A percentile compares a stretch with the other conserved stretches of the same genome.
These are phyloP conservation scores for Peniophora sp. DNA, from an alignment of 1,284 basidiomycete species.

Conservation along the genomic window DNA sequence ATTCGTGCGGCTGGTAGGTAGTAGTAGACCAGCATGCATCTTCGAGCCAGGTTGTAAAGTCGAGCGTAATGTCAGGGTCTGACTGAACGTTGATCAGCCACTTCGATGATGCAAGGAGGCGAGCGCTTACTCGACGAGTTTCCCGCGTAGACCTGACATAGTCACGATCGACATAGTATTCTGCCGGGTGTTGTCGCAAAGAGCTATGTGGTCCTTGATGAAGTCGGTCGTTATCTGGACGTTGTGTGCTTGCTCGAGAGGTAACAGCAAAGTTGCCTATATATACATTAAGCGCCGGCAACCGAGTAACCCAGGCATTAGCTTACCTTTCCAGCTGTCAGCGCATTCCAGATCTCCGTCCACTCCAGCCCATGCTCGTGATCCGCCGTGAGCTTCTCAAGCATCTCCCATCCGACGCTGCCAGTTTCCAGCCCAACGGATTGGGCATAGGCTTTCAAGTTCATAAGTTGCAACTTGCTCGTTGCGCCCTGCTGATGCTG, in stretches of 20 bases:
- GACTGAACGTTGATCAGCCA: slow-evolving; percentile 24
- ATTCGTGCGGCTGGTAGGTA: slow-evolving; percentile 40
- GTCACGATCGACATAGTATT: slow-evolving; percentile 55
- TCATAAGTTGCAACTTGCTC: slow-evolving; percentile 68
- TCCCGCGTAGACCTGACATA: slow-evolving; percentile 74
- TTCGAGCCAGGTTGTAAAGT: slow-evolving; percentile 57
- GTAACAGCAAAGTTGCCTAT: slow-evolving; percentile 75
- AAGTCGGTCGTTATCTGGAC: slow-evolving; percentile 65
- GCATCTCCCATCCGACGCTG: slow-evolving; percentile 76
- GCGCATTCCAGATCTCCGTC: slow-evolving; percentile 63
- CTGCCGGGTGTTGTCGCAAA: slow-evolving; percentile 43
- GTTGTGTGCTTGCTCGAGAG: slow-evolving; percentile 44
- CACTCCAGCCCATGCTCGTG: slow-evolving; percentile 59
- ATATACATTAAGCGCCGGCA: neutral
- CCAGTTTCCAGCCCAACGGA: slow-evolving; percentile 61
- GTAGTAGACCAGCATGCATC: slow-evolving; percentile 50
- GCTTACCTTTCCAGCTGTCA: slow-evolving; percentile 64
- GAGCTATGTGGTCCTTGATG: slow-evolving; percentile 70
- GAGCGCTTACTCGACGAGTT: slow-evolving; percentile 44
- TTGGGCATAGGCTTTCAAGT: slow-evolving; percentile 76
- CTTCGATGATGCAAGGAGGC: slow-evolving; percentile 1
- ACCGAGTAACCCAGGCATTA: neutral
- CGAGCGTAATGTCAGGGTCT: slow-evolving; percentile 55
- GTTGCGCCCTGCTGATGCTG: slow-evolving; percentile 46
- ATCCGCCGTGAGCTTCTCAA: slow-evolving; percentile 70